Evolutionary conservation across 345 rosid species (phyloP).

Genomic region (Mangifera indica): DNA sequence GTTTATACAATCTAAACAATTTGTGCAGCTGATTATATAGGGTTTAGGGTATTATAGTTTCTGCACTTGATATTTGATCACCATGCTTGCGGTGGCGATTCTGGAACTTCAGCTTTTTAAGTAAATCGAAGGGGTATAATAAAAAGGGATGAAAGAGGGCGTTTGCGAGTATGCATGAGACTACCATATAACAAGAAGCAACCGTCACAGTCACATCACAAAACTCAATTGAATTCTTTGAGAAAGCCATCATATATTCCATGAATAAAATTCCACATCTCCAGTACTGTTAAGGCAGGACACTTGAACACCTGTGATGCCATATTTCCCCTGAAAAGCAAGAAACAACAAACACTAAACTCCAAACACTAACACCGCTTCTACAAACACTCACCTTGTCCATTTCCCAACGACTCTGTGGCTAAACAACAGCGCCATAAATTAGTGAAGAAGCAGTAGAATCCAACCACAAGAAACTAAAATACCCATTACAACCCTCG

Average conservation of each 20-base stretch:
- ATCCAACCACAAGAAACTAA: conserved; percentile 19
- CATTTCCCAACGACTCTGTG: conserved; percentile 4
- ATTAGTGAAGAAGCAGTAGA: neutral
- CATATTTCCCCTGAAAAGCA: neutral
- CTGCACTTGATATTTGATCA: too few species aligned
- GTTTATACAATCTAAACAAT: neutral
- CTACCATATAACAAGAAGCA: too few species aligned
- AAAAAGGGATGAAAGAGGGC: too few species aligned
- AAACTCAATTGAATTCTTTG: too few species aligned
- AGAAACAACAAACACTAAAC: conserved; percentile 28
- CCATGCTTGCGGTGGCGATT: too few species aligned
- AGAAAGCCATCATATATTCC: too few species aligned
- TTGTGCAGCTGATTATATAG: neutral
- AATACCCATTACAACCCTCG: neutral
- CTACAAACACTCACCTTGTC: conserved; percentile 18
- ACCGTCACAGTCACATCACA: too few species aligned
- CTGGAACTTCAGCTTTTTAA: too few species aligned
- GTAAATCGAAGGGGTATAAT: too few species aligned
- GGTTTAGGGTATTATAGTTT: too few species aligned
- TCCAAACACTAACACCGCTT: conserved; percentile 21
- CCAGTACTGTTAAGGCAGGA: neutral
- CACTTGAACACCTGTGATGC: neutral
- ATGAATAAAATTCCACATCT: too few species aligned
- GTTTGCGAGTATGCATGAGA: too few species aligned
- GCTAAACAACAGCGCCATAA: conserved; percentile 22